Conservation (phyloP, 495 filamentous ascomycete genomes). For the Chaetomium tenue region DNA sequence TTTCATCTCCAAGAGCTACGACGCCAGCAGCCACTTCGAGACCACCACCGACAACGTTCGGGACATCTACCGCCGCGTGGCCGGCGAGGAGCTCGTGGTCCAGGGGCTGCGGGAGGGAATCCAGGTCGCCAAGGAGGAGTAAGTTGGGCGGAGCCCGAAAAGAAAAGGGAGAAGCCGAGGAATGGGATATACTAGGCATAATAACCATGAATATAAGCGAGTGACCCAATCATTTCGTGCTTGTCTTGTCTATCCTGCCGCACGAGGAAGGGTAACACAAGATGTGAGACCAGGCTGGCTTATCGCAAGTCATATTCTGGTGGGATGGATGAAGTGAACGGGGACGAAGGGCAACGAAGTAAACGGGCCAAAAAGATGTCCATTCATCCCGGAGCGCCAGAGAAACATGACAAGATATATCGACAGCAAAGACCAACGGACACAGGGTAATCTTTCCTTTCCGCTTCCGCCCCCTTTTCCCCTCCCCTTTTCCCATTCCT, state of each 20-base stretch:
- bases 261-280: too few relatives aligned
- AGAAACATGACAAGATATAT: slow-evolving; percentile 1
- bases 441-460: background rate
- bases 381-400: slow-evolving; percentile 11
- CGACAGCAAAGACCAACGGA: slow-evolving; percentile 1
- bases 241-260: background rate
- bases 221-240: background rate
- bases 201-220: slow-evolving; percentile 15
- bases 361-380: background rate
- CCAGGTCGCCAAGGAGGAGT: slow-evolving; percentile 56
- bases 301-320: too few relatives aligned
- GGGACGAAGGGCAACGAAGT: background rate
- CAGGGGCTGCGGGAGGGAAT: slow-evolving; percentile 58
- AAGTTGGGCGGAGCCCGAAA: slow-evolving; percentile 7
- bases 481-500: background rate
- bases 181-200: slow-evolving; percentile 12
- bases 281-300: background rate
- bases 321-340: background rate
- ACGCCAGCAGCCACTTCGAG: slow-evolving; percentile 97
- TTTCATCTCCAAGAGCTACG: slow-evolving; percentile 98
- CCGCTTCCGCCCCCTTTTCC: slow-evolving; percentile 5
- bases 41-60: slow-evolving; percentile 85
- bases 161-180: background rate
- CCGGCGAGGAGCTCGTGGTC: slow-evolving; percentile 80
- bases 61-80: slow-evolving; percentile 85